Evolutionary conservation across 129 eudicot species (phyloP).

Genomic region (Heracleum sosnowskyi): DNA sequence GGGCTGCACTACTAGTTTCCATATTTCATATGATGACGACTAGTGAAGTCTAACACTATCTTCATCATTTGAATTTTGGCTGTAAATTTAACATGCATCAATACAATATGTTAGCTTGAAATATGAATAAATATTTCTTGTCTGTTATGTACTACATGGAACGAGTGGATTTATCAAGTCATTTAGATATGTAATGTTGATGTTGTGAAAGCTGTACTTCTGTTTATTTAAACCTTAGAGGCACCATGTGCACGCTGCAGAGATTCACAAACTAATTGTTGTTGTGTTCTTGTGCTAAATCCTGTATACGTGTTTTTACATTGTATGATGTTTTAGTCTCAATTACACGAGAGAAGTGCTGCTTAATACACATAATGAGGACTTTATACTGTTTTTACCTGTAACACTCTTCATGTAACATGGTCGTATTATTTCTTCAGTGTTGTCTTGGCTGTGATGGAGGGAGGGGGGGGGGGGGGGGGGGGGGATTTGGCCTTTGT

Average conservation of each 20-base stretch:
- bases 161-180: not conserved
- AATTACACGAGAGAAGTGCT: not conserved
- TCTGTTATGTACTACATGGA: not conserved
- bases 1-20: slow-evolving; percentile 72
- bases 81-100: not conserved
- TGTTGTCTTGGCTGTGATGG: no score
- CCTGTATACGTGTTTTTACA: not conserved
- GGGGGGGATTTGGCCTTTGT: not conserved
- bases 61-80: not conserved
- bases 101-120: not conserved
- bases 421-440: no score
- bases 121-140: not conserved
- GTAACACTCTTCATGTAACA: not conserved
- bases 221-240: not conserved
- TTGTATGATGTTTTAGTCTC: not conserved
- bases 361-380: not conserved
- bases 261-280: not conserved
- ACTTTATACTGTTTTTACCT: not conserved
- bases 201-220: not conserved
- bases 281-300: not conserved
- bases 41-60: slow-evolving; percentile 12
- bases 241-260: not conserved
- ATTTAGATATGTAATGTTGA: not conserved
- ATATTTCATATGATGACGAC: slow-evolving; percentile 66
- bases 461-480: not conserved